Conservation (phyloP, 1,284 basidiomycete genomes). For the Pseudozyma pruni region DNA sequence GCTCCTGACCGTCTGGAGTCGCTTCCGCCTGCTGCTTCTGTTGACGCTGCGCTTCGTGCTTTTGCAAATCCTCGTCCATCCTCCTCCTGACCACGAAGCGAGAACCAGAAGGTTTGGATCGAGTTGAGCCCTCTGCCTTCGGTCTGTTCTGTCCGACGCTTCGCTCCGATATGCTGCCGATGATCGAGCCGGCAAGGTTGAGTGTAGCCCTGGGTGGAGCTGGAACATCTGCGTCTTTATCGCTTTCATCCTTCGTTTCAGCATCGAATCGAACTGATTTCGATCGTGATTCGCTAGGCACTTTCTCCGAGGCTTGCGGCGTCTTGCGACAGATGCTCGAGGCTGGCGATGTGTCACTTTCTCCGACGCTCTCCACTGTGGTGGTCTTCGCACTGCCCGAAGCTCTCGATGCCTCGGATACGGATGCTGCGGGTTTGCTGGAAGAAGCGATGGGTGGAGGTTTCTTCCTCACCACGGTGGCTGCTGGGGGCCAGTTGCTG, state of each 20-base stretch:
- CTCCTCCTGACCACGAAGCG: slow-evolving; percentile 36
- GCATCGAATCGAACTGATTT: slow-evolving; percentile 20
- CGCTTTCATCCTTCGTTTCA: not conserved
- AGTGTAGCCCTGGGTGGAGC: slow-evolving; percentile 2
- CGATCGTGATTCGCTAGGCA: not conserved
- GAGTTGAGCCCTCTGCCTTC: not conserved
- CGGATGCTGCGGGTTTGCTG: slow-evolving; percentile 6
- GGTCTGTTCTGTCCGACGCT: slow-evolving; percentile 16
- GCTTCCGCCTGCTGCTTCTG: slow-evolving; percentile 8
- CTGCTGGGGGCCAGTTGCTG: slow-evolving; percentile 58
- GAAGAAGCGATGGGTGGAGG: slow-evolving; percentile 34
- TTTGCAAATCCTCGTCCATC: slow-evolving; percentile 48
- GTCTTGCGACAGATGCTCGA: not conserved
- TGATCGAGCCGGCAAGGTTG: slow-evolving; percentile 24
- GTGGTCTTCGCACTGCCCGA: not conserved
- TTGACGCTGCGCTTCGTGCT: slow-evolving; percentile 34
- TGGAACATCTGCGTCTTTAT: not conserved
- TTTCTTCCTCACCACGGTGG: slow-evolving; percentile 43
- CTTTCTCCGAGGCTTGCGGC: not conserved
- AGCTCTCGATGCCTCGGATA: not conserved
- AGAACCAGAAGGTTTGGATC: slow-evolving; percentile 27
- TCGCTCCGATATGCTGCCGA: slow-evolving; percentile 43
- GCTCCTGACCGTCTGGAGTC: slow-evolving; percentile 22
- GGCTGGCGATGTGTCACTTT: not conserved
- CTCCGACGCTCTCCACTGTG: slow-evolving; percentile 10